Evolutionary conservation across 257 asterid genomes (phyloP), one percentile per base, ranked within the genome.

Genomic region (Linderniella brevidens): DNA sequence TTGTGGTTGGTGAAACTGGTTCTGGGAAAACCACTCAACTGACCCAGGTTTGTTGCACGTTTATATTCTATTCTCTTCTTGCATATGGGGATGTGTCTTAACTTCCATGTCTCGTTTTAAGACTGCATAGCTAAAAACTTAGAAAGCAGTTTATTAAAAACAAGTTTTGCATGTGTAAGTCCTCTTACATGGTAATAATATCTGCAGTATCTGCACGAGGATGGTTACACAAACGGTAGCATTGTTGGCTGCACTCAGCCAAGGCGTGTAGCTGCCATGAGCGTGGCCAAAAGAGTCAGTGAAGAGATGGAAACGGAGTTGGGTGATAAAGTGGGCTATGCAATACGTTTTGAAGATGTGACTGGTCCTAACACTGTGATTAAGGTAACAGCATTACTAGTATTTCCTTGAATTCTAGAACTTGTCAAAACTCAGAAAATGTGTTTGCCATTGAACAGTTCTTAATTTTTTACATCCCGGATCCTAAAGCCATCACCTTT

Each of bases 211-310:
- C 78, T 90, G 46, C 78, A 85, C 58, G 98, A 90, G 62, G 98
- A 81, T 69, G 93, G 70, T 38, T 90, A 85, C 59, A 85, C 96
- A 48, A 57, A 35, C 47, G 68, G 60, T 49, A 83, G 92, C 49
- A 60, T 79, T 17, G 81, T 85, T 61, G 98, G 94, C 51, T 88
- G 98, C 76, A 88, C 98, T 32, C 96, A 88, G 60, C 98, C 98
- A 35, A 80, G 98, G 68, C 96, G 96, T 71, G 96, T 88, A 39
- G 98, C 96, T 9, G 98, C 98, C 60, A 88, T 88, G 98, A 88
- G 98, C 41, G 96, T 88, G 49, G 98, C 98, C n/a, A 88, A 88
- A 70, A 81, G 98, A 68, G 96, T 88, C 52, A 80, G 98, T 46
- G 96, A 88, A 58, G 98, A 88, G 72, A 88, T 88, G 98, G 94